Conservation (phyloP, 345 rosid species). For the Hibiscus mutabilis region DNA sequence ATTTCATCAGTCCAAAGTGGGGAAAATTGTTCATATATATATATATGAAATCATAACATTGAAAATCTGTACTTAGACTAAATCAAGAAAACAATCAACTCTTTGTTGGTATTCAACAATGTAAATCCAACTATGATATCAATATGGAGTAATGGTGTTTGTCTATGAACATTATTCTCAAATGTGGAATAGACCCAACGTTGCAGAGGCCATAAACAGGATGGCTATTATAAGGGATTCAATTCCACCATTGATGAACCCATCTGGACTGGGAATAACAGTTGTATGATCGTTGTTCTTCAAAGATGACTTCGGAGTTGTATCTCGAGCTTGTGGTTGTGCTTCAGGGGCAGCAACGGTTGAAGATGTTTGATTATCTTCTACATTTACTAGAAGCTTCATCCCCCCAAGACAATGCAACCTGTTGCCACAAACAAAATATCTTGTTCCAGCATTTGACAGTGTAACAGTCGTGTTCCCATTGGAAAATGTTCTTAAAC, state of each 20-base stretch:
- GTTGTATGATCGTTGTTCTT: slow-evolving; percentile 46
- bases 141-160: background rate
- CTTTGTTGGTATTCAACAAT: background rate
- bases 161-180: background rate
- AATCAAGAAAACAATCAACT: background rate
- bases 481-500: slow-evolving; percentile 39
- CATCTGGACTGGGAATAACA: slow-evolving; percentile 34
- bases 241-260: background rate
- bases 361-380: slow-evolving; percentile 33
- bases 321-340: slow-evolving; percentile 10
- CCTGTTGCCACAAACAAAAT: slow-evolving; percentile 56
- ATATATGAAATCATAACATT: too few relatives aligned
- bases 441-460: slow-evolving; percentile 45
- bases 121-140: background rate
- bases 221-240: slow-evolving; percentile 12
- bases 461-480: slow-evolving; percentile 79
- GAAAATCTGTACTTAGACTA: background rate
- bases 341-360: slow-evolving; percentile 45
- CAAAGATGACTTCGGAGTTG: slow-evolving; percentile 34
- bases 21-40: too few relatives aligned
- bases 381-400: slow-evolving; percentile 55
- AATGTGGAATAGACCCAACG: background rate
- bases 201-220: slow-evolving; percentile 11
- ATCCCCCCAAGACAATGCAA: slow-evolving; percentile 80
- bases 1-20: too few relatives aligned